Evolutionary conservation across 1,139 yeast species (phyloP), one percentile per base, ranked within the genome.

Genomic region (Scheffersomyces titani): DNA sequence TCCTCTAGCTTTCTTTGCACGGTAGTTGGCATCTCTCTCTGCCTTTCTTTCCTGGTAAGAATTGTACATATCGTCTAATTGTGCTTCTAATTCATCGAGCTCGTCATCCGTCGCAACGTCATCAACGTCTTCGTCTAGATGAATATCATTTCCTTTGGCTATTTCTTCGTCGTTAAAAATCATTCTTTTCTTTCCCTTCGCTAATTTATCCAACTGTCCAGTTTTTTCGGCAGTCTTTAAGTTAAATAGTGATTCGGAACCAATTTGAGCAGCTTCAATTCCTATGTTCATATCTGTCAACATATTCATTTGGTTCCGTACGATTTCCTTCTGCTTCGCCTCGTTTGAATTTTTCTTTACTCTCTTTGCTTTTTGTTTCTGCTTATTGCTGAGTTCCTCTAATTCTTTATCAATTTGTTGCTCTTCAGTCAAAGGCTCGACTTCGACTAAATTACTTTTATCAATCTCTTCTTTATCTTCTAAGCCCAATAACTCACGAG

Each of bases 251-350:
- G 96, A 84, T 58, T 91, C 96, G 51, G 89, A 82, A 54, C 96
- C 97, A 56, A 84, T 76, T 55, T 84, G 84, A n/a, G 92, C 94
- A 19, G 97, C 97, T 71, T 94, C 99, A 52, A 92, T 80, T 81
- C 98, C 98, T 63, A 94, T 87, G 67, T 92, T 97, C 80, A 85
- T 86, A 67, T 96, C 97, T 2, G 97, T 90, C 59, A 90, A 80
- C 98, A 94, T 93, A 70, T 91, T 92, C 96, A 94, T 89, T 75
- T 94, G 98, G 89, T 92, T 88, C 75, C 98, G 85, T 55, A 84
- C 83, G 56, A 94, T 86, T 70, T 93, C 98, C 72, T 90, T 91
- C 70, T 92, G 97, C 69, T 92, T 92, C 62, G 74, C 66, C 73
- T 93, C 98, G 70, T 94, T 93, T 53, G 85, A 84, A 64, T 82